Conservation (phyloP, 2,329 filamentous ascomycete genomes). For the Ceratocystis ficicola region DNA sequence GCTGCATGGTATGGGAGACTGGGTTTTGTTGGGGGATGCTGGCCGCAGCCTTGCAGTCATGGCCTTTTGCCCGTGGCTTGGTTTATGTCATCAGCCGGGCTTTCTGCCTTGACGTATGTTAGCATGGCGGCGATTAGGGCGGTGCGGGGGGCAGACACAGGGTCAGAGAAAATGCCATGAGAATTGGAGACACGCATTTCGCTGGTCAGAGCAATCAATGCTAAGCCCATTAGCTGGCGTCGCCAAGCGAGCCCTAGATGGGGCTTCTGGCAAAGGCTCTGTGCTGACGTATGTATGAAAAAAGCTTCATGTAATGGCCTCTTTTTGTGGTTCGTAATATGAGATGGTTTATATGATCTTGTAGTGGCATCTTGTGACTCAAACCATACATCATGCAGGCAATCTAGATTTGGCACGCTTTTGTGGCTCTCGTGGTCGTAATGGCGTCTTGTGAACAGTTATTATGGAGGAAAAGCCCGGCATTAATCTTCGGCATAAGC, state of each 20-base stretch:
- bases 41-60: neutral
- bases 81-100: slow-evolving; percentile 4
- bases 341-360: too few relatives aligned
- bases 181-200: too few relatives aligned
- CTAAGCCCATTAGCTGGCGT: too few relatives aligned
- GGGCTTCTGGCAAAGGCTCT: too few relatives aligned
- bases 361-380: neutral
- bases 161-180: too few relatives aligned
- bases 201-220: too few relatives aligned
- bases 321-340: too few relatives aligned
- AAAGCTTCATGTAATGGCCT: too few relatives aligned
- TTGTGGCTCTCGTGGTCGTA: neutral
- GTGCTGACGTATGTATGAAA: too few relatives aligned
- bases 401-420: neutral
- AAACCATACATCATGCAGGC: neutral
- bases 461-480: neutral
- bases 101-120: neutral
- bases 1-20: neutral
- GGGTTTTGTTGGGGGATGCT: neutral
- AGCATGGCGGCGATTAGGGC: too few relatives aligned
- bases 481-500: neutral
- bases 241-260: too few relatives aligned
- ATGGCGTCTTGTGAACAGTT: neutral
- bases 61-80: neutral
- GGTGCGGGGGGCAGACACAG: too few relatives aligned